Conservation (phyloP, 257 asterid genomes). For the Penstemon barbatus region DNA sequence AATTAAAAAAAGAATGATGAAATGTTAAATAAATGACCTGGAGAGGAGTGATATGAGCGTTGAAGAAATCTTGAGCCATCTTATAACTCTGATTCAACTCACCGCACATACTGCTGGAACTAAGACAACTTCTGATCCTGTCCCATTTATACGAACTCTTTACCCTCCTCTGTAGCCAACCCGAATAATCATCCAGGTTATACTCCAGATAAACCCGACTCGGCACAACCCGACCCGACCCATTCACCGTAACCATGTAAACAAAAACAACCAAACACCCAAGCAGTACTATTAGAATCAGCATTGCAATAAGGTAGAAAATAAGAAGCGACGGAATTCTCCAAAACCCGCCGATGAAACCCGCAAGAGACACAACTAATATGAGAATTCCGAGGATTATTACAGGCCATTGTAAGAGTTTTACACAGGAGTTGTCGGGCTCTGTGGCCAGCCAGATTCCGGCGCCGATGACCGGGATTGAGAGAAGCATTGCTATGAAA, state of each 20-base stretch:
- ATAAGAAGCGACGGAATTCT: constrained; percentile 61
- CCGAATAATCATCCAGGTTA: constrained; percentile 58
- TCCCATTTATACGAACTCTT: constrained; percentile 77
- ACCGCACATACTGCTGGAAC: constrained; percentile 64
- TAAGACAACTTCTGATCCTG: constrained; percentile 66
- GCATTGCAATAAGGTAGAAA: constrained; percentile 73
- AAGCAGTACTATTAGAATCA: constrained; percentile 59
- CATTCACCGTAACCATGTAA: constrained; percentile 68
- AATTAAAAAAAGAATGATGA: too few relatives aligned
- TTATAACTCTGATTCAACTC: constrained; percentile 75
- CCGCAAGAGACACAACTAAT: constrained; percentile 61
- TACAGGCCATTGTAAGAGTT: constrained; percentile 79
- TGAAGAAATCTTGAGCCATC: constrained; percentile 91
- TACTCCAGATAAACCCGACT: constrained; percentile 80
- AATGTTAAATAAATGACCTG: constrained; percentile 48
- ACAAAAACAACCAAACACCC: constrained; percentile 66
- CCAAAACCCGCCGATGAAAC: constrained; percentile 84
- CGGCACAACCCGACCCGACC: constrained; percentile 73
- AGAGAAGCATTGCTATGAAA: constrained; percentile 70
- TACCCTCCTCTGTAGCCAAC: constrained; percentile 72
- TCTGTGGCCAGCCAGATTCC: constrained; percentile 83
- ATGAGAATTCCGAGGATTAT: constrained; percentile 65
- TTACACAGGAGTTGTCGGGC: constrained; percentile 74
- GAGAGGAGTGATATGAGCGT: constrained; percentile 71
- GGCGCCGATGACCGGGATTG: constrained; percentile 78